These are phyloP conservation scores for Ophiocordyceps camponoti-saundersi DNA, from an alignment of 2,329 filamentous ascomycete genomes.

Conservation along the genomic window DNA sequence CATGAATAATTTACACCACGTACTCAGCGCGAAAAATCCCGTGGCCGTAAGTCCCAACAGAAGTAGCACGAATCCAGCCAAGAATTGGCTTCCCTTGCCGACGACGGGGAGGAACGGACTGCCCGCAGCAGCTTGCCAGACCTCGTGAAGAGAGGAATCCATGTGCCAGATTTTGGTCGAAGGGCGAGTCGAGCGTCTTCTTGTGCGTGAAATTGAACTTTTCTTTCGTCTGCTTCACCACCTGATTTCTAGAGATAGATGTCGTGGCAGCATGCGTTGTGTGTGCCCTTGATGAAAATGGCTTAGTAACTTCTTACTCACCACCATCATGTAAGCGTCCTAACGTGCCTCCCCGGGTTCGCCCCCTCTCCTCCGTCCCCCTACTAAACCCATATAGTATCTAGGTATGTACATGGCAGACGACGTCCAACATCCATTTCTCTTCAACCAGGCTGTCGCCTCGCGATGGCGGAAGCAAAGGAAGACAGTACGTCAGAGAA, in stretches of 20 bases:
- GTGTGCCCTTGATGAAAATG: too few relatives aligned
- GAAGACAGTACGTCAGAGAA: slow-evolving; percentile 18
- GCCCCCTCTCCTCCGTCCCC: too few relatives aligned
- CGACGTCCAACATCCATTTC: too few relatives aligned
- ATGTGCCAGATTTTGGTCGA: slow-evolving; percentile 26
- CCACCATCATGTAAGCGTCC: too few relatives aligned
- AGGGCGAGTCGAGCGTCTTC: slow-evolving; percentile 1
- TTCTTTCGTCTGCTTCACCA: background rate
- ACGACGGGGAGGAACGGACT: slow-evolving; percentile 69
- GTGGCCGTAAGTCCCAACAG: slow-evolving; percentile 55
- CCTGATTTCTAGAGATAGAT: background rate
- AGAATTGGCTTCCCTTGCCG: slow-evolving; percentile 71
- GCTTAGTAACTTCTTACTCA: too few relatives aligned
- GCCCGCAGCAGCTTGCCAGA: slow-evolving; percentile 86
- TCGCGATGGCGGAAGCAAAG: slow-evolving; percentile 13
- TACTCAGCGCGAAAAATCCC: slow-evolving; percentile 77
- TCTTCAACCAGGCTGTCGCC: background rate
- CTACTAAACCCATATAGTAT: too few relatives aligned
- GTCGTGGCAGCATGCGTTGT: too few relatives aligned
- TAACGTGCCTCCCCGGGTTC: too few relatives aligned
- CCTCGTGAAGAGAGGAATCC: slow-evolving; percentile 68
- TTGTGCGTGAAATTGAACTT: background rate
- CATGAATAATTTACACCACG: too few relatives aligned
- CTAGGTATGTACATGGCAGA: too few relatives aligned
- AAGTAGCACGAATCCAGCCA: slow-evolving; percentile 61